Percentiles rank a stretch among this genome's conserved stretches.
phyloP scores from a whole-genome alignment of 179 eudicot species.

The Amaranthus tricolor region DNA sequence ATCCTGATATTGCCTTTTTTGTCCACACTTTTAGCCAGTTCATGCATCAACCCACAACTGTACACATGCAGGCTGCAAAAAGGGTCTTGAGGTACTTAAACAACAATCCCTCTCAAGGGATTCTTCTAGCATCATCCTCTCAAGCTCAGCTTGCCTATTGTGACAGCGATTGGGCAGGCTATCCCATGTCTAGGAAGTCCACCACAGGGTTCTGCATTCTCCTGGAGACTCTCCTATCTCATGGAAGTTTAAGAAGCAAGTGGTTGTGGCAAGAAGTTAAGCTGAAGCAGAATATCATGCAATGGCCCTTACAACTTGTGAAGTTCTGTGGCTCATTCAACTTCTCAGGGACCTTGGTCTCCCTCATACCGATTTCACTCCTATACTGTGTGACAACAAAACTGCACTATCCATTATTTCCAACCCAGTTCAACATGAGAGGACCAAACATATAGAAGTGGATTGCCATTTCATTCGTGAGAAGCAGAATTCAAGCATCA shows the following conservation, averaged over 20 bases:
- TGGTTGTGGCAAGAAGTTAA: background rate
- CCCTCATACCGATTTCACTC: too few relatives aligned
- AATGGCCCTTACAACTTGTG: background rate
- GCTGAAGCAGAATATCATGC: background rate
- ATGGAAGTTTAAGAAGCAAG: background rate
- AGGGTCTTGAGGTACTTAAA: background rate
- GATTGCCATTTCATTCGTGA: too few relatives aligned
- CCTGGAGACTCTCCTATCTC: background rate
- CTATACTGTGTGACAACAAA: background rate
- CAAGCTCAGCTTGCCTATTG: background rate
- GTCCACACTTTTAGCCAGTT: background rate
- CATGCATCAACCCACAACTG: background rate
- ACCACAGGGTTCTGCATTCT: background rate
- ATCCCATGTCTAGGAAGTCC: background rate
- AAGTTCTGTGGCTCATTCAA: background rate
- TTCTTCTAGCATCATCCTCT: background rate
- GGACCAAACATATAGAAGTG: too few relatives aligned
- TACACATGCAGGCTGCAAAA: constrained; percentile 5
- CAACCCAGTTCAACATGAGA: too few relatives aligned
- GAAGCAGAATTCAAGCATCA: too few relatives aligned
- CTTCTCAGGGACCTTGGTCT: background rate
- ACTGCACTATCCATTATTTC: background rate
- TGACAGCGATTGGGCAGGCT: background rate
- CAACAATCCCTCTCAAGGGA: background rate
- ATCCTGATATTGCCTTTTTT: background rate